Base-by-base conservation (phyloP, 441 rosid species). In the Jatropha podagrica region DNA sequence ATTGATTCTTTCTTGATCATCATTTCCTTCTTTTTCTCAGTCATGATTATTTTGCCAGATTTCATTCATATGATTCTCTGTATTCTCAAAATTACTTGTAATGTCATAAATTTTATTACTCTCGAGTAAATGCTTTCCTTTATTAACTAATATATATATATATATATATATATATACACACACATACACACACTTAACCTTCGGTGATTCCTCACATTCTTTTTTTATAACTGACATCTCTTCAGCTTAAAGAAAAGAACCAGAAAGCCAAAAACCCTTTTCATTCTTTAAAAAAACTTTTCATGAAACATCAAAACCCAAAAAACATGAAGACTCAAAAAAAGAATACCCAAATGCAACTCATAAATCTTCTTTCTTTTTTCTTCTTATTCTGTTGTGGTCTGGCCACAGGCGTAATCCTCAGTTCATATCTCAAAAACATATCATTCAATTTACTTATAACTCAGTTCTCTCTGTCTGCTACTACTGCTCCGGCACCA, bases 331-430 rank as follows among this genome's bases (percentile, higher is more conserved):
- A 82, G 87, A 80, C 61, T 73, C 78, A 73, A 56, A 87, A 81
- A 74, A 82, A 81, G 58, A 82, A 79, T 79, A 71, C 87, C 14
- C 89, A 84, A 44, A 61, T 82, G 65, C 95, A 88, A n/a, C 65
- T 86, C 38, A 37, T 85, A 55, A 83, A 74, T 73, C 51, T 88
- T 74, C 75, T 95, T 56, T 85, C 87, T 20, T 83, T 68, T 77
- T 74, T 89, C 59, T 55, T 93, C 73, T 77, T 90, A 42, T 89
- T 95, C 51, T 82, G 83, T 14, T 81, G 87, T 60, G 98, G 95
- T 0, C 13, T 95, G 1, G 76, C 86, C 58, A 37, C 88, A 2
- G 98, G 99, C 2, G 75, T 92, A 32, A 73, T 92, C 42, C 85
- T 89, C 18, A 85, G 87, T 74, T 90, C 88, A 42, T 87, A 85